Evolutionary conservation across 148 eudicot genomes (phyloP).

Genomic region (Tetragonia tetragonoides): DNA sequence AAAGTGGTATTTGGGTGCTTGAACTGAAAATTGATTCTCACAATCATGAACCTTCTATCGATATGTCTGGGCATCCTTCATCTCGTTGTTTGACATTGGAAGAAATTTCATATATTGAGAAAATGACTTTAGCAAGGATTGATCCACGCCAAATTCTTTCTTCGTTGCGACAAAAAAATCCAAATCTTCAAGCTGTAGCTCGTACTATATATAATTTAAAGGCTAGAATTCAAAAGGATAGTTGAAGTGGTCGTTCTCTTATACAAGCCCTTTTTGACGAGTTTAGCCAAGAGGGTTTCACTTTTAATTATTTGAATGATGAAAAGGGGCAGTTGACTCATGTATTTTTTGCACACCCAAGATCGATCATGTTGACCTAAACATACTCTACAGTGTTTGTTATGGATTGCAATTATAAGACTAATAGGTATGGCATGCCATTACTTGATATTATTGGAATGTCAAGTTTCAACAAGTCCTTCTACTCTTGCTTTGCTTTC

Average conservation of each 20-base stretch:
- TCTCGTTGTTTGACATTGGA: neutral
- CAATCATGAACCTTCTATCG: constrained; percentile 13
- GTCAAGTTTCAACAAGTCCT: too few species aligned
- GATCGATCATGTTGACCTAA: too few species aligned
- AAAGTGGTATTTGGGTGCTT: constrained; percentile 6
- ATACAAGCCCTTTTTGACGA: constrained; percentile 18
- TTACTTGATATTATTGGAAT: neutral
- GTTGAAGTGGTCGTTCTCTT: neutral
- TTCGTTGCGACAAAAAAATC: constrained; percentile 3
- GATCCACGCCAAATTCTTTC: neutral
- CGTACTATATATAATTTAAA: constrained; percentile 10
- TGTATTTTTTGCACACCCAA: constrained; percentile 3
- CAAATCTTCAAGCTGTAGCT: neutral
- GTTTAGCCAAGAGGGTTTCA: constrained; percentile 11
- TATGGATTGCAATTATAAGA: constrained; percentile 20
- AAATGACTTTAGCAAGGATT: neutral
- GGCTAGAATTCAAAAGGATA: constrained; percentile 1
- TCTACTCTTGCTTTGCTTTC: neutral
- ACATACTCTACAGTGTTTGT: neutral
- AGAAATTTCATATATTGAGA: too few species aligned
- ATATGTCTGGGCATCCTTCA: constrained; percentile 12
- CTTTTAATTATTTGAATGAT: neutral
- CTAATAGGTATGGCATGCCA: constrained; percentile 13
- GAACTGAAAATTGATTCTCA: neutral
- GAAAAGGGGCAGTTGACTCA: neutral